Percentiles rank a stretch among this genome's conserved stretches.
Conservation (phyloP, 768 basidiomycete species). For the Mycena belliarum region DNA sequence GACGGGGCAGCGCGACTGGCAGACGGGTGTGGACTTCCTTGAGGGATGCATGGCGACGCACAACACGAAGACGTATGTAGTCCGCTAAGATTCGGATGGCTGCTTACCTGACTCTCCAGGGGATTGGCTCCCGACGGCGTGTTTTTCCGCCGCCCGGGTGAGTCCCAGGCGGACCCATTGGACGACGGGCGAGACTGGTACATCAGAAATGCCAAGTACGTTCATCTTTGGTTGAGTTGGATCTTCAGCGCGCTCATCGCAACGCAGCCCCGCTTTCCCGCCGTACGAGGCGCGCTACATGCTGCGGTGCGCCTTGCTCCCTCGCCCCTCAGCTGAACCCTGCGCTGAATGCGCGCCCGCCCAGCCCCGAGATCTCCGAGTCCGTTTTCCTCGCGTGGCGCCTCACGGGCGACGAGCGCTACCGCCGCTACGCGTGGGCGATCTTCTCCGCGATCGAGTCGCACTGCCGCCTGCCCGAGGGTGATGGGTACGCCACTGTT, state of each 20-base stretch:
- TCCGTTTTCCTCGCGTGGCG: constrained; percentile 75
- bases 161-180: constrained; percentile 36
- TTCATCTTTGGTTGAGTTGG: not conserved
- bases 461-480: constrained; percentile 72
- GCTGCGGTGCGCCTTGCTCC: constrained; percentile 23
- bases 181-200: constrained; percentile 69
- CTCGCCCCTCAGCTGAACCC: too few species aligned
- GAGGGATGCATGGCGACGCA: constrained; percentile 72
- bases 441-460: constrained; percentile 74
- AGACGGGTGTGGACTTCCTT: constrained; percentile 61
- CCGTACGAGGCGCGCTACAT: constrained; percentile 29
- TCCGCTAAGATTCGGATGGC: not conserved
- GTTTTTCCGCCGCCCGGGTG: too few species aligned
- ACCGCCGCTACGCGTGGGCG: constrained; percentile 69
- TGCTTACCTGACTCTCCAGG: constrained; percentile 32
- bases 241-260: too few species aligned
- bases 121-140: constrained; percentile 73
- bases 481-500: constrained; percentile 83
- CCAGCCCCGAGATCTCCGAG: constrained; percentile 80
- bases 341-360: too few species aligned
- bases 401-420: constrained; percentile 65
- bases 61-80: constrained; percentile 57
- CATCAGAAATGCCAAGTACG: constrained; percentile 59
- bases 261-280: too few species aligned
- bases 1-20: constrained; percentile 61